Percentiles rank a stretch among this genome's conserved stretches.
Evolutionary conservation across 176 grass and related monocot genomes (phyloP).

Genomic region (Juncus effusus): DNA sequence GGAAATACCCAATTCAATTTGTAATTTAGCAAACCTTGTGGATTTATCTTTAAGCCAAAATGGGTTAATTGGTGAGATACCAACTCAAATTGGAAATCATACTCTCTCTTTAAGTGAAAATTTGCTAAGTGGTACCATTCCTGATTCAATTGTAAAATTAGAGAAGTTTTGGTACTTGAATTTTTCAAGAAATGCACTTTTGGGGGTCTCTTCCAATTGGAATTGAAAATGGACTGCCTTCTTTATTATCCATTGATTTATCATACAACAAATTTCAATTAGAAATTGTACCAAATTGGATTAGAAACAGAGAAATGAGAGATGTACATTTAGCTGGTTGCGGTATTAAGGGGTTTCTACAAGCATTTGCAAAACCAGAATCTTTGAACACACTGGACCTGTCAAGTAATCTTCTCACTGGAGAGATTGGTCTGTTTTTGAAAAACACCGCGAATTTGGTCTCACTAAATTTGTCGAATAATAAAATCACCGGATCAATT

Average conservation of each 20-base stretch:
- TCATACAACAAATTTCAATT: constrained; percentile 42
- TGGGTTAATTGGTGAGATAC: constrained; percentile 47
- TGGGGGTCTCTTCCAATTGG: constrained; percentile 35
- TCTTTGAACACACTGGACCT: constrained; percentile 50
- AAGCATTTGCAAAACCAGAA: constrained; percentile 29
- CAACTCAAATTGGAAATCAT: constrained; percentile 38
- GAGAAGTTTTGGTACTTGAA: constrained; percentile 69
- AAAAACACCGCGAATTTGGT: constrained; percentile 44
- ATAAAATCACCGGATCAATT: constrained; percentile 52
- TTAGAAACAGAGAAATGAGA: constrained; percentile 33
- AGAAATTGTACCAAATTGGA: constrained; percentile 40
- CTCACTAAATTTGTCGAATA: constrained; percentile 55
- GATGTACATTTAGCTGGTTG: constrained; percentile 45
- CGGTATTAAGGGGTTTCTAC: constrained; percentile 26
- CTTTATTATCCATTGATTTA: constrained; percentile 36
- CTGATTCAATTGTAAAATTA: constrained; percentile 41
- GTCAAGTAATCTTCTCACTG: constrained; percentile 55
- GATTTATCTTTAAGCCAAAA: constrained; percentile 54
- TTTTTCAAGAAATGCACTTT: constrained; percentile 51
- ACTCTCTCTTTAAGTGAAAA: constrained; percentile 48
- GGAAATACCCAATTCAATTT: constrained; percentile 52
- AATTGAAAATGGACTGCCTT: constrained; percentile 37
- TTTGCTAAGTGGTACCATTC: constrained; percentile 46
- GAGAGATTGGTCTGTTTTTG: constrained; percentile 42
- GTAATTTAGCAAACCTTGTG: constrained; percentile 30